Evolutionary conservation across 768 basidiomycete genomes (phyloP).

Genomic region (Leucosporidium yakuticum): DNA sequence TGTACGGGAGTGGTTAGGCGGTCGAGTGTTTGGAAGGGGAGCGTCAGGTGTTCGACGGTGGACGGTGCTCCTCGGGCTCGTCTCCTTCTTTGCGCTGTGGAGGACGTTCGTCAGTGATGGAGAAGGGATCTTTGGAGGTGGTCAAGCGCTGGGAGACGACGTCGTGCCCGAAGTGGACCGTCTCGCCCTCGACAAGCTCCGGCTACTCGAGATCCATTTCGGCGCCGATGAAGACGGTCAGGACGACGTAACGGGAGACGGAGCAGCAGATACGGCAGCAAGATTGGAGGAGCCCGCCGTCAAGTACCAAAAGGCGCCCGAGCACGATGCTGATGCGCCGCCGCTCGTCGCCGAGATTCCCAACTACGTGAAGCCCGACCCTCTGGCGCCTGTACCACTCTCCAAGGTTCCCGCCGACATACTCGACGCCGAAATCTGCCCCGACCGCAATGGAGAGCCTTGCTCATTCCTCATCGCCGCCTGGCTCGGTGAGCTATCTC

Average conservation of each 20-base stretch:
- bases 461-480: conserved; percentile 28
- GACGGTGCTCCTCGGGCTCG: not conserved
- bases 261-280: not conserved
- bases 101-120: not conserved
- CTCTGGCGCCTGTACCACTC: not conserved
- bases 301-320: not conserved
- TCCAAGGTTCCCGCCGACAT: conserved; percentile 20
- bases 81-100: not conserved
- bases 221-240: conserved; percentile 27
- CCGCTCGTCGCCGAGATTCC: conserved; percentile 32
- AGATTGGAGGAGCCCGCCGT: not conserved
- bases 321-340: not conserved
- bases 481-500: conserved; percentile 14
- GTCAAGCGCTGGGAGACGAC: not conserved
- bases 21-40: not conserved
- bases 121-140: not conserved
- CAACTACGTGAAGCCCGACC: conserved; percentile 11
- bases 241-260: not conserved
- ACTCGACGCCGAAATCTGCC: conserved; percentile 24
- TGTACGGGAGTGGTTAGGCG: not conserved
- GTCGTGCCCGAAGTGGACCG: conserved; percentile 30
- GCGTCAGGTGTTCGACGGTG: conserved; percentile 1
- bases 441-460: conserved; percentile 1
- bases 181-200: conserved; percentile 32
- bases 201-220: conserved; percentile 34